These are phyloP conservation scores for Coprinellus micaceus DNA, from an alignment of 768 basidiomycete genomes.

Conservation along the genomic window DNA sequence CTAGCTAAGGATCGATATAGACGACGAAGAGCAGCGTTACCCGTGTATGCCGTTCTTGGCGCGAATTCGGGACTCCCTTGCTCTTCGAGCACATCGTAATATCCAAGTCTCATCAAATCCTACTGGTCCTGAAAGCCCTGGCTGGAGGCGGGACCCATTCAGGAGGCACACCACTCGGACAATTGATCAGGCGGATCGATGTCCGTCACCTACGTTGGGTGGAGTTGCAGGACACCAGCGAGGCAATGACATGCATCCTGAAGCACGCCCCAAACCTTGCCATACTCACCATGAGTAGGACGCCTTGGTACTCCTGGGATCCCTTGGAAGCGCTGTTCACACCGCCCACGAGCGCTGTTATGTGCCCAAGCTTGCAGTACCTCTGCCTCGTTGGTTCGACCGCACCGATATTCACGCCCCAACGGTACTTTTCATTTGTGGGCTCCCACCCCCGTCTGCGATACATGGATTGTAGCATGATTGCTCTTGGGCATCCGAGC, in stretches of 20 bases:
- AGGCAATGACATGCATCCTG: neutral
- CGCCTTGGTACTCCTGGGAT: neutral
- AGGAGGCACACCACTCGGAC: neutral
- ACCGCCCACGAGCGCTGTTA: too few species aligned
- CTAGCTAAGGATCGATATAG: slow-evolving; percentile 8
- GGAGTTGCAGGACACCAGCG: too few species aligned
- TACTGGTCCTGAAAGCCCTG: neutral
- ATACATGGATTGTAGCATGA: neutral
- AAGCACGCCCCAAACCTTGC: neutral
- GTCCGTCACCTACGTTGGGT: too few species aligned
- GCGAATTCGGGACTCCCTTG: slow-evolving; percentile 16
- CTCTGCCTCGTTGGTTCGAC: neutral
- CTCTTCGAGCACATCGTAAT: slow-evolving; percentile 25
- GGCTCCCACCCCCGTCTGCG: neutral
- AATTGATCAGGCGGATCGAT: neutral
- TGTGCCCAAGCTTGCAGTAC: neutral
- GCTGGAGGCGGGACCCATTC: neutral
- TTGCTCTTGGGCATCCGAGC: neutral
- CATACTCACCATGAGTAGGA: neutral
- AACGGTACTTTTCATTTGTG: neutral
- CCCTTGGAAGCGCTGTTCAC: neutral
- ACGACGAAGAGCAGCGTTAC: slow-evolving; percentile 22
- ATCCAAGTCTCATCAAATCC: neutral
- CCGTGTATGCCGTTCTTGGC: slow-evolving; percentile 25
- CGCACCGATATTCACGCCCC: neutral